phyloP scores from a whole-genome alignment of 805 yeast genomes.

The Schwanniomyces yamadae region DNA sequence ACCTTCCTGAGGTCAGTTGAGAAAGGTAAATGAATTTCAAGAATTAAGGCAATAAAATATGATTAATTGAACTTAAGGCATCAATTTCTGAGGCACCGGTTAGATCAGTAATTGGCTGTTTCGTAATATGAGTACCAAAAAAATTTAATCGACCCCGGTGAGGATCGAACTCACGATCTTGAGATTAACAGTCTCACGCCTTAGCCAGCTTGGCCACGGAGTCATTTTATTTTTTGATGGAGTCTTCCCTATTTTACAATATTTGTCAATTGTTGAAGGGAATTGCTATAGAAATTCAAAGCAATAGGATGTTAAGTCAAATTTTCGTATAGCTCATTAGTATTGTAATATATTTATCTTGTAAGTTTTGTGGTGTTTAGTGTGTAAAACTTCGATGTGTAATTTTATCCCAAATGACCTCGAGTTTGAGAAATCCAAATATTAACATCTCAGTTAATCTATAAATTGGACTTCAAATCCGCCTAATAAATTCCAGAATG shows the following conservation, averaged over 20 bases:
- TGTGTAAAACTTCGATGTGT: too few relatives aligned
- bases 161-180: constrained; percentile 16
- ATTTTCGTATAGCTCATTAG: too few relatives aligned
- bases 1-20: constrained; percentile 14
- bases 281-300: too few relatives aligned
- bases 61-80: not conserved
- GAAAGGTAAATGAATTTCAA: not conserved
- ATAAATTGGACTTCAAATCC: too few relatives aligned
- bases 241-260: not conserved
- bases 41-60: not conserved
- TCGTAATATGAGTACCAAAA: not conserved
- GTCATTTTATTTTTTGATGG: constrained; percentile 6
- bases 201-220: constrained; percentile 16
- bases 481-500: too few relatives aligned
- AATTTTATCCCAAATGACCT: not conserved
- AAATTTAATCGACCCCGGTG: constrained; percentile 12
- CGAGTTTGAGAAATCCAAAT: not conserved
- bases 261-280: too few relatives aligned
- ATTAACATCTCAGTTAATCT: too few relatives aligned
- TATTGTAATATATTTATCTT: too few relatives aligned
- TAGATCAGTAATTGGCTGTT: too few relatives aligned
- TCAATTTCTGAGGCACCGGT: too few relatives aligned
- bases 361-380: too few relatives aligned
- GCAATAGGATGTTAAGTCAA: too few relatives aligned
- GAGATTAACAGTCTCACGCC: constrained; percentile 16